Evolutionary conservation across 495 filamentous ascomycete genomes (phyloP).

Genomic region (Jackrogersella multiformis): DNA sequence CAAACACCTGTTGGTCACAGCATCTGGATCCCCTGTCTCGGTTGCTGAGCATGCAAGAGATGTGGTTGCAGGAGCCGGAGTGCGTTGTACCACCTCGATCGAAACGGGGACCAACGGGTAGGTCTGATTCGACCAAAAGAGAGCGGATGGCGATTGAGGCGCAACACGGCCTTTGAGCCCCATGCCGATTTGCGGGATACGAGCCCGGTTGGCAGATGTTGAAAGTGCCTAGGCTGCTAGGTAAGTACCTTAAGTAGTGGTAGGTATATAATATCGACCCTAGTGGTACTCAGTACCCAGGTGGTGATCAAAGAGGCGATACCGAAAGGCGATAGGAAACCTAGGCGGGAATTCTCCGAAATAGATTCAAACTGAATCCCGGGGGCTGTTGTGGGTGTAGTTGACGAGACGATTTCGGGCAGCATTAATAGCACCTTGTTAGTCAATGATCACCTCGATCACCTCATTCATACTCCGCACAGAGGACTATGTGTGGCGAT

Average conservation of each 20-base stretch:
- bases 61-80: constrained; percentile 43
- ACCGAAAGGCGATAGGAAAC: not conserved
- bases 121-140: constrained; percentile 34
- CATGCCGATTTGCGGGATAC: constrained; percentile 33
- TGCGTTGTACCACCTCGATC: constrained; percentile 43
- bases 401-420: constrained; percentile 32
- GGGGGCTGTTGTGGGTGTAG: constrained; percentile 26
- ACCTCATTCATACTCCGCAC: constrained; percentile 40
- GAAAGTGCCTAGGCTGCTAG: not conserved
- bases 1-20: constrained; percentile 41
- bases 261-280: constrained; percentile 1
- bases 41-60: constrained; percentile 42
- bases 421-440: constrained; percentile 40
- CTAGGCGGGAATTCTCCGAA: constrained; percentile 3
- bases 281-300: constrained; percentile 5
- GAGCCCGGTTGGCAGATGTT: constrained; percentile 14
- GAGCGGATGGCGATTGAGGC: constrained; percentile 33
- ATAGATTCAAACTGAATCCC: constrained; percentile 26
- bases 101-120: constrained; percentile 33
- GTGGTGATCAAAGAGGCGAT: not conserved
- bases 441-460: constrained; percentile 44
- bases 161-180: constrained; percentile 38
- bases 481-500: constrained; percentile 33
- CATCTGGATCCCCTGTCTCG: constrained; percentile 37
- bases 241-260: not conserved